Evolutionary conservation across 768 basidiomycete species (phyloP).

Genomic region (Podaxis sp.): DNA sequence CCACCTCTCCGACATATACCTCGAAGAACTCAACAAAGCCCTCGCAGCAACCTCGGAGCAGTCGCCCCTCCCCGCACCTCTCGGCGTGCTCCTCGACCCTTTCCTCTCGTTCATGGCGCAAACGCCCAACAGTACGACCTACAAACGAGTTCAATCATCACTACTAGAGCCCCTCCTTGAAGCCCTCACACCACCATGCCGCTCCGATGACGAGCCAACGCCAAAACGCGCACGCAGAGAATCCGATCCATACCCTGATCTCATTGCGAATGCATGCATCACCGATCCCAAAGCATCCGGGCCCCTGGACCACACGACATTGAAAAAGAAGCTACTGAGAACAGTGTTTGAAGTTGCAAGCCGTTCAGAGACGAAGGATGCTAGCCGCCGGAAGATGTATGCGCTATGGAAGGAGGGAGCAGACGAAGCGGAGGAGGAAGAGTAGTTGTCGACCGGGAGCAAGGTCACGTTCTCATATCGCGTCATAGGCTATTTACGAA

Average conservation of each 20-base stretch:
- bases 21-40: slow-evolving; percentile 84
- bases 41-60: slow-evolving; percentile 32
- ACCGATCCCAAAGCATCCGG: slow-evolving; percentile 39
- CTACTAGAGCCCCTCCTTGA: slow-evolving; percentile 69
- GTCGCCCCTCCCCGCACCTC: slow-evolving; percentile 46
- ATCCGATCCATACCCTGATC: slow-evolving; percentile 33
- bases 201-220: slow-evolving; percentile 33
- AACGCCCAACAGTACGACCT: slow-evolving; percentile 61
- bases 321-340: slow-evolving; percentile 57
- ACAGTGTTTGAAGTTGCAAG: slow-evolving; percentile 75
- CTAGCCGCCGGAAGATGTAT: slow-evolving; percentile 52
- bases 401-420: slow-evolving; percentile 68
- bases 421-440: slow-evolving; percentile 37
- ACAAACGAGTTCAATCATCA: slow-evolving; percentile 68
- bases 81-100: slow-evolving; percentile 44
- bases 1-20: slow-evolving; percentile 87
- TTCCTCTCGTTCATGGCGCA: slow-evolving; percentile 72
- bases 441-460: slow-evolving; percentile 14
- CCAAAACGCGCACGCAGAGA: slow-evolving; percentile 47
- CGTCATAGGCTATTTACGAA: background rate
- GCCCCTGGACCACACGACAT: slow-evolving; percentile 26
- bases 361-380: slow-evolving; percentile 40
- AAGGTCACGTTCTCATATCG: slow-evolving; percentile 5
- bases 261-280: slow-evolving; percentile 56
- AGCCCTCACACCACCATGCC: slow-evolving; percentile 40